phyloP scores from a whole-genome alignment of 352 stramenopile species.

The Phytophthora idaei region DNA sequence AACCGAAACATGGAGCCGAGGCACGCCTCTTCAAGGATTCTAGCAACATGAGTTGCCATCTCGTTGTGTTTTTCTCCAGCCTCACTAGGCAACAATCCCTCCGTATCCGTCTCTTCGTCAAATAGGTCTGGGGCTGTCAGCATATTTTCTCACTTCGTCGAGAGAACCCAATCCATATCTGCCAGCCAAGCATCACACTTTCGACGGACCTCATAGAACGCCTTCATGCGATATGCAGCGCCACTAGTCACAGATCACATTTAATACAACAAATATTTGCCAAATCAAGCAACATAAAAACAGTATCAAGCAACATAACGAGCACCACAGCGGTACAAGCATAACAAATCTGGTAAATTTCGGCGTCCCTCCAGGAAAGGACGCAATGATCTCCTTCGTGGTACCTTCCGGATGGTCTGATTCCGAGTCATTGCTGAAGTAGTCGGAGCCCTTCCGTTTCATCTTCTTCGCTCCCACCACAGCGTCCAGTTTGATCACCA shows the following conservation, averaged over 20 bases:
- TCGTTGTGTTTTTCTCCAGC: not conserved
- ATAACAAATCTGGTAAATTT: too few relatives aligned
- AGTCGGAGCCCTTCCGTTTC: too few relatives aligned
- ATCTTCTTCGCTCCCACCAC: too few relatives aligned
- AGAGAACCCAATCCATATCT: conserved; percentile 2
- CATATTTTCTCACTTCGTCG: conserved; percentile 3
- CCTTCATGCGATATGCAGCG: not conserved
- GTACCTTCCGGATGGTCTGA: too few relatives aligned
- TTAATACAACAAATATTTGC: not conserved
- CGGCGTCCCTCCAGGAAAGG: too few relatives aligned
- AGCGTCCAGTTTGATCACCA: too few relatives aligned
- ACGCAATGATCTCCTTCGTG: too few relatives aligned
- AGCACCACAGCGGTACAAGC: too few relatives aligned
- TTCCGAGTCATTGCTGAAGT: too few relatives aligned
- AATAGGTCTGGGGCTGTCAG: not conserved
- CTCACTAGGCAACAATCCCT: not conserved
- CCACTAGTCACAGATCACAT: not conserved
- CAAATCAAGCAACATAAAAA: not conserved
- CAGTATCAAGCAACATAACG: too few relatives aligned
- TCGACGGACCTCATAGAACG: not conserved
- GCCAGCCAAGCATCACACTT: not conserved
- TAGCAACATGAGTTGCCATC: not conserved
- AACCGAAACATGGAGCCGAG: not conserved
- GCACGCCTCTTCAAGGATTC: not conserved
- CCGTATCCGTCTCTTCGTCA: not conserved